Percentiles rank a stretch among this genome's conserved stretches.
Conservation (phyloP, 306 rosid species). For the Senna siamea region DNA sequence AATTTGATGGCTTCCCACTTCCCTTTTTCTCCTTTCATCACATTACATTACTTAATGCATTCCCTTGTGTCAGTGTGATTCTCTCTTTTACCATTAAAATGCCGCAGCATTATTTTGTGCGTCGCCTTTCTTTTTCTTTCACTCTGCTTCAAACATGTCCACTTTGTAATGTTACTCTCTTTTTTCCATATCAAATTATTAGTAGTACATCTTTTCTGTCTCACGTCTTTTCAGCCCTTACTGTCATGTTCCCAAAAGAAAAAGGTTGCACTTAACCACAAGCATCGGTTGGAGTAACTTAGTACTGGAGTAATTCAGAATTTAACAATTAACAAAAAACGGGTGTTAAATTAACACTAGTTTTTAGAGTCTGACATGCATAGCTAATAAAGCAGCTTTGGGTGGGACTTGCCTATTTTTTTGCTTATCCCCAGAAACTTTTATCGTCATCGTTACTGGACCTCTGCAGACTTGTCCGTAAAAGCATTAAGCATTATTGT, state of each 20-base stretch:
- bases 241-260: not conserved
- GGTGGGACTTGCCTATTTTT: not conserved
- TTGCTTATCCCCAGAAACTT: not conserved
- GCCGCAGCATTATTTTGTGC: conserved; percentile 33
- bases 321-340: not conserved
- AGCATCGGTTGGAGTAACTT: not conserved
- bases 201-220: not conserved
- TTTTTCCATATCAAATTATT: not conserved
- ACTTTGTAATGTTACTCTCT: not conserved
- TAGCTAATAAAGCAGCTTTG: not conserved
- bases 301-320: not conserved
- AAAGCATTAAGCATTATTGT: not conserved
- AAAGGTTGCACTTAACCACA: not conserved
- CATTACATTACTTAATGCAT: not conserved
- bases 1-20: conserved; percentile 30
- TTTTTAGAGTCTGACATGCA: not conserved
- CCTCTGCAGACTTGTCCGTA: conserved; percentile 4
- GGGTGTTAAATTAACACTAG: not conserved
- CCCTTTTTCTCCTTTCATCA: conserved; percentile 26
- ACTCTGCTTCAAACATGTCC: not conserved
- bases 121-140: not conserved
- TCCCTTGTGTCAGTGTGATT: not conserved
- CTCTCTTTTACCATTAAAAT: conserved; percentile 30
- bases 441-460: not conserved
- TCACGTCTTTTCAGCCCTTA: not conserved